A percentile compares a stretch with the other conserved stretches of the same genome.
phyloP scores from a whole-genome alignment of 305 asterid genomes.

The Fraxinus velutina region DNA sequence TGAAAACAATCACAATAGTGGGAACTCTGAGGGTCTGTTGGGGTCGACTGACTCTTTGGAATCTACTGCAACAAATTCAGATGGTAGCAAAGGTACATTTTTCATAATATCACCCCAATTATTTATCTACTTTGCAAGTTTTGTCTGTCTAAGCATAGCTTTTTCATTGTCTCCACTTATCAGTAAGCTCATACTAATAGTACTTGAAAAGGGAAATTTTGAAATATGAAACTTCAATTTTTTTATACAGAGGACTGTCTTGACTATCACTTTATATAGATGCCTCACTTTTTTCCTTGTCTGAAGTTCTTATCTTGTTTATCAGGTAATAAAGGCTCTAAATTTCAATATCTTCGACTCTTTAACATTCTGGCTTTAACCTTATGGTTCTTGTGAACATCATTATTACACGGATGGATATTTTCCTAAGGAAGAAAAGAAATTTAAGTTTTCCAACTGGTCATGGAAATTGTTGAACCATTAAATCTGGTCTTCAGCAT shows the following conservation, averaged over 20 bases:
- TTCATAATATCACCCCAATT: background rate
- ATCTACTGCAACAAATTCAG: slow-evolving; percentile 37
- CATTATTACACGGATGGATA: background rate
- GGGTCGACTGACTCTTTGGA: slow-evolving; percentile 40
- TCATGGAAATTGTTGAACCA: background rate
- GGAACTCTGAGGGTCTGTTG: slow-evolving; percentile 23
- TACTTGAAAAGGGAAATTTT: background rate
- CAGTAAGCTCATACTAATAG: background rate
- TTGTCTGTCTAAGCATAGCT: background rate
- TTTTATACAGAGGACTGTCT: background rate
- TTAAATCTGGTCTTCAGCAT: background rate
- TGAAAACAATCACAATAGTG: slow-evolving; percentile 39
- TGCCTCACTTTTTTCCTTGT: background rate
- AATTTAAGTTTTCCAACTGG: background rate
- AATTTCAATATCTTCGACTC: background rate
- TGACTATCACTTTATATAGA: background rate
- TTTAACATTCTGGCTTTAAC: background rate
- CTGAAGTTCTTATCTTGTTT: background rate
- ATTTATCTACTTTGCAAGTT: background rate
- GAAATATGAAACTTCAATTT: background rate
- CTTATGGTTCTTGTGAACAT: background rate
- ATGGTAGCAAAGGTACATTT: slow-evolving; percentile 46
- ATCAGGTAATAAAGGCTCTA: background rate
- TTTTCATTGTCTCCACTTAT: background rate
- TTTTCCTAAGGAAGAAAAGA: background rate